Conservation (phyloP, 176 grass and related monocot species). For the Ampelocalamus luodianensis region DNA sequence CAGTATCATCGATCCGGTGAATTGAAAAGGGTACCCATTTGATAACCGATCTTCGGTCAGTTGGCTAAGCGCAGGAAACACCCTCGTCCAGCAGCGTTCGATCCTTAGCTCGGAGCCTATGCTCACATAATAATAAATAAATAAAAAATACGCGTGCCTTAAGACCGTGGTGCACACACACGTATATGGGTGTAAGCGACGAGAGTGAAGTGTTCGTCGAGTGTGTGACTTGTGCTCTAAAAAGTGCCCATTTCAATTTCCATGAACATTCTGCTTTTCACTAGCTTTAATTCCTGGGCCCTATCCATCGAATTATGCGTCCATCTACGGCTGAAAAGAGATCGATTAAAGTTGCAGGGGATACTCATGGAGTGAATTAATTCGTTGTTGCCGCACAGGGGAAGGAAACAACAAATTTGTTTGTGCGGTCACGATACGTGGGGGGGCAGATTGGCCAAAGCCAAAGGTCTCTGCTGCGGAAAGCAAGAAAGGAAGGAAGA, state of each 20-base stretch:
- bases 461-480: background rate
- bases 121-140: no score
- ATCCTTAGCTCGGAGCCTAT: no score
- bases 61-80: no score
- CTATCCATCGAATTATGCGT: background rate
- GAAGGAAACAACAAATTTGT: conserved; percentile 18
- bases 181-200: no score
- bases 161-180: no score
- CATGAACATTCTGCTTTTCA: background rate
- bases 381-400: conserved; percentile 8
- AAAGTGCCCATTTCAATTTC: background rate
- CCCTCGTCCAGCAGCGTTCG: no score
- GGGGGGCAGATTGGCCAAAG: background rate
- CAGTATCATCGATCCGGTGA: no score
- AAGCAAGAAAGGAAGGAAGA: background rate
- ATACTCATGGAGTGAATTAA: background rate
- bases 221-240: no score
- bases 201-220: no score
- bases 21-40: no score
- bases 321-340: background rate
- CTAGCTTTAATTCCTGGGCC: background rate
- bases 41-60: no score
- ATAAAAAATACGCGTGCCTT: no score
- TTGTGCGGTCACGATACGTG: conserved; percentile 36
- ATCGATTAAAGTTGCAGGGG: conserved; percentile 11